Base-by-base conservation (phyloP, 148 eudicot species). In the Cornus florida region DNA sequence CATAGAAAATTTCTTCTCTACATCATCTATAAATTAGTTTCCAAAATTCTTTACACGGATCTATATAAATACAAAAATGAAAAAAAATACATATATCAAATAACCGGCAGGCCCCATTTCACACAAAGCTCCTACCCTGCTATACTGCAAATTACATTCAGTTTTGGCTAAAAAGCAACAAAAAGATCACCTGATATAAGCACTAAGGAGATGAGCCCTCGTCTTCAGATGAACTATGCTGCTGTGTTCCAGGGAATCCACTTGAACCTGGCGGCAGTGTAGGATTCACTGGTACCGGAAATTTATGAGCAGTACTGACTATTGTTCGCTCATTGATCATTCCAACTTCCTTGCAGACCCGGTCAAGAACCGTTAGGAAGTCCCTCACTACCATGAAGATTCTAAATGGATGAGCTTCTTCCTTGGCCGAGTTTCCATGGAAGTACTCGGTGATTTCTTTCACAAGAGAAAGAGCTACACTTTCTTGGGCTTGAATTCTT, bases 341-440 rank as follows among this genome's bases (percentile, higher is more conserved):
- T 35, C 94, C 95, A n/a, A 94, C 97, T 90, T 96, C 99, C 82
- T 89, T 92, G 78, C 99, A 96, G 16, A 96, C 99, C 22, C 94
- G 92, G 64, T 96, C 97, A 43, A 96, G 86, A 76, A 89, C 71
- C 4, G 88, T 69, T 28, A 96, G 73, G 74, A 96, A 96, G 73
- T 96, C 99, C 82, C 95, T 90, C 41, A 96, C 97, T 59, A 96
- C 95, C 93, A 90, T 74, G 86, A 96, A 96, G 73, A 94, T 96
- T 80, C 99, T 84, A 43, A 96, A 92, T 4, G 98, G 99, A 75
- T 96, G 99, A 78, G 99, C 98, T 90, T 93, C 99, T 90, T 96
- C 99, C 82, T 88, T 96, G 24, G 97, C 94, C 2, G 98, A 93
- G 87, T 94, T 87, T 14, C 99, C 99, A 64, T 96, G 99, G 88